Evolutionary conservation across 306 rosid genomes (phyloP), one percentile per base, ranked within the genome.

Genomic region (Bauhinia variegata): DNA sequence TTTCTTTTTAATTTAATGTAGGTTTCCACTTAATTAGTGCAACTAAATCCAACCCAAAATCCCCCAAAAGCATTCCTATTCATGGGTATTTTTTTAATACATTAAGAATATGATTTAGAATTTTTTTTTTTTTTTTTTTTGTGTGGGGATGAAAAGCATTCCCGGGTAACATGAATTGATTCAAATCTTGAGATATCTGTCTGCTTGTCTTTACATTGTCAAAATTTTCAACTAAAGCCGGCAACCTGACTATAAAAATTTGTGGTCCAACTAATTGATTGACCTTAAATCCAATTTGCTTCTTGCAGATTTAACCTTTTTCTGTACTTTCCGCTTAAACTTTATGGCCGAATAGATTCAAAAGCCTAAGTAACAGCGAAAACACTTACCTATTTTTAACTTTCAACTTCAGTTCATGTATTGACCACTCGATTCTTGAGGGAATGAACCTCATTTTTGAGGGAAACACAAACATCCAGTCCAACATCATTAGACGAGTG

Each of bases 181-280:
- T 76, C 66, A 54, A 71, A 67, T 42, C 11, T 49, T 44, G 34
- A 28, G 47, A 38, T 61, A 47, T 4, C 51, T 36, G 0, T 8
- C 42, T 41, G 3, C 52, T 46, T 67, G 66, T 65, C 68, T 53
- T 49, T 38, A 14, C 68, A 43, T 75, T 80, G 81, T 80, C 80
- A 71, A 80, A 41, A 17, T 0, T 67, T 58, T 43, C 76, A 47
- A 71, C 75, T 72, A 67, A 23, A 73, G 42, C 23, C 23, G 60
- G 47, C 42, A 42, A 33, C 23, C 74, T 54, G 75, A 46, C 60
- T 1, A 67, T 44, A 23, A 51, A 51, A 68, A 73, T 69, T 79
- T 76, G 75, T 77, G 86, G 87, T 78, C 91, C 84, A 72, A 76
- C 72, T 44, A 19, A 56, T 66, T 72, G 60, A 62, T 80, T 72